Evolutionary conservation across 805 yeast species (phyloP).

Genomic region (Citeromyces matritensis): DNA sequence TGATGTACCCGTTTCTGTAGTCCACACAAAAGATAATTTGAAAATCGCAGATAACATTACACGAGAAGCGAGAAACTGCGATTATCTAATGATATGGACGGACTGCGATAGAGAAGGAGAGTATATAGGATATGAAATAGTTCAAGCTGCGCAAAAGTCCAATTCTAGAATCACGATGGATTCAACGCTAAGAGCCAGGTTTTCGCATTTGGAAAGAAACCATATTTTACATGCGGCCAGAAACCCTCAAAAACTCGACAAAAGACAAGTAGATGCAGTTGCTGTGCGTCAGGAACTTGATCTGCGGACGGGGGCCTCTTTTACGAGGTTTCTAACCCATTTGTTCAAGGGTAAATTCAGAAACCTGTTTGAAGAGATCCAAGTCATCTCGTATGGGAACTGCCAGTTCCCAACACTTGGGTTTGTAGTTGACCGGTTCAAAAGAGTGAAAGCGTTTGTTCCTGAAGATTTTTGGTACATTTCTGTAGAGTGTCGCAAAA

Average conservation of each 20-base stretch:
- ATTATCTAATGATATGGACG: slow-evolving; percentile 84
- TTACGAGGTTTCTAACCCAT: slow-evolving; percentile 68
- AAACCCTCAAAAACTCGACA: slow-evolving; percentile 48
- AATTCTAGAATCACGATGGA: slow-evolving; percentile 30
- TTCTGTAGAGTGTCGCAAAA: slow-evolving; percentile 31
- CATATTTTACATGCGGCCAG: slow-evolving; percentile 70
- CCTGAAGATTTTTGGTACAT: slow-evolving; percentile 77
- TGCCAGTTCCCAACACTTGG: slow-evolving; percentile 98
- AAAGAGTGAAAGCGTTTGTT: slow-evolving; percentile 53
- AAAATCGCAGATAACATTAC: slow-evolving; percentile 49
- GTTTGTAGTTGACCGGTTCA: slow-evolving; percentile 84
- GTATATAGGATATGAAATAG: slow-evolving; percentile 75
- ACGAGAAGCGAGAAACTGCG: slow-evolving; percentile 43
- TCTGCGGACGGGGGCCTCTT: slow-evolving; percentile 75
- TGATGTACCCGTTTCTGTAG: slow-evolving; percentile 46
- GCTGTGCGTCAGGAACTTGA: slow-evolving; percentile 78
- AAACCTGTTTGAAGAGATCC: slow-evolving; percentile 10
- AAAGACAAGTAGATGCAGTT: slow-evolving; percentile 69
- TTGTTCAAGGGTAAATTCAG: slow-evolving; percentile 20
- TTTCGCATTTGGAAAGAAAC: slow-evolving; percentile 69
- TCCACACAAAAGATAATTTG: slow-evolving; percentile 20
- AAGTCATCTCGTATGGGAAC: slow-evolving; percentile 62
- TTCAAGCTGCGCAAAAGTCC: slow-evolving; percentile 44
- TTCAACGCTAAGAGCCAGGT: slow-evolving; percentile 58
- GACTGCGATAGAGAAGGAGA: slow-evolving; percentile 98